Conservation (phyloP, 106 monocot species). For the Phalaenopsis aphrodite region DNA sequence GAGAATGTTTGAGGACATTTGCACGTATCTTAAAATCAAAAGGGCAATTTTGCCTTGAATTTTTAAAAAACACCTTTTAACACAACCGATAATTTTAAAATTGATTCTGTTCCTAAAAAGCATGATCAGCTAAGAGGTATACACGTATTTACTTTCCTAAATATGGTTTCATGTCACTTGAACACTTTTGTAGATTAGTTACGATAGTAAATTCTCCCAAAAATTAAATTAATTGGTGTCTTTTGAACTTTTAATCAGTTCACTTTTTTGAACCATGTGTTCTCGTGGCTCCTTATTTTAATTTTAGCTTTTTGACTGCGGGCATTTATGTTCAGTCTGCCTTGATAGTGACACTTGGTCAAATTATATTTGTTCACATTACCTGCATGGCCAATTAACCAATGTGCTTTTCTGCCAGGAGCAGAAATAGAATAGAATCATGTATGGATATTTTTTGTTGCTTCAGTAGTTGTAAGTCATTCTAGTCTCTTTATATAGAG, state of each 20-base stretch:
- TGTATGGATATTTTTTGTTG: neutral
- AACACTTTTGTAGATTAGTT: neutral
- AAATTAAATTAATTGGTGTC: neutral
- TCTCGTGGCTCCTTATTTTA: neutral
- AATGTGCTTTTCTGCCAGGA: neutral
- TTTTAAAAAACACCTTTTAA: too few relatives aligned
- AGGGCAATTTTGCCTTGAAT: neutral
- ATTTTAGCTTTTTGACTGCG: neutral
- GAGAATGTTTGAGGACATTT: neutral
- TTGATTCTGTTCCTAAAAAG: neutral
- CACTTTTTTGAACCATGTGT: neutral
- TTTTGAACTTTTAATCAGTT: neutral
- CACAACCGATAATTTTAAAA: neutral
- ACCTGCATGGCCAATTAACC: neutral
- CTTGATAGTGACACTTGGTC: neutral
- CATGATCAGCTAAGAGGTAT: neutral
- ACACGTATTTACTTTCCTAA: neutral
- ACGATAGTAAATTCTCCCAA: neutral
- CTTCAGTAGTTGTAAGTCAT: neutral
- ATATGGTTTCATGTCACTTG: neutral
- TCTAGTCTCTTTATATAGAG: neutral
- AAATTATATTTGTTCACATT: neutral
- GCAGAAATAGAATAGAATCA: neutral
- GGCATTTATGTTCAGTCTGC: neutral
- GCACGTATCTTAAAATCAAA: neutral